These are phyloP conservation scores for Exophiala phaeomuriformis DNA, from an alignment of 2,329 filamentous ascomycete species.

Conservation along the genomic window DNA sequence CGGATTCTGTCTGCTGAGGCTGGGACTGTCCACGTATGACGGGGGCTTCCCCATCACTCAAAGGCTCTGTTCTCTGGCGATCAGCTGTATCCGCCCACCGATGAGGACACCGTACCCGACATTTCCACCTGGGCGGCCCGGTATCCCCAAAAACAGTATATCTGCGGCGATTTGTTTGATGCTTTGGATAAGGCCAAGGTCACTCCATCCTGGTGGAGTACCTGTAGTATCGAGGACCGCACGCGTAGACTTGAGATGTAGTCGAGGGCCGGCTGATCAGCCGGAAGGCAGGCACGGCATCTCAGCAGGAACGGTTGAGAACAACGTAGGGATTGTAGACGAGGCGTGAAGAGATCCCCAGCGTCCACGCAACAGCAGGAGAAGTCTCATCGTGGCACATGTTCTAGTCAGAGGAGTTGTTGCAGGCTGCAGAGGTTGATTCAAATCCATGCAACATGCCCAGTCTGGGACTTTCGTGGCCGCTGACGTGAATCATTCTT, in stretches of 20 bases:
- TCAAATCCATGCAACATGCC: background rate
- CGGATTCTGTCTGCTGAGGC: constrained; percentile 3
- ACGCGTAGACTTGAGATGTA: no score
- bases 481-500: background rate
- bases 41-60: no score
- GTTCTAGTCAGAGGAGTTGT: background rate
- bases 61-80: no score
- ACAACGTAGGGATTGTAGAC: background rate
- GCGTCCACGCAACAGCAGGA: background rate
- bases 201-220: no score
- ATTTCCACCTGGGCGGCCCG: no score
- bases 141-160: no score
- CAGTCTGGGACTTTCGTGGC: background rate
- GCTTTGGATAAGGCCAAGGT: no score
- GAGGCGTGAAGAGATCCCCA: background rate
- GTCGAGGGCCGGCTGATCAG: background rate
- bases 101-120: no score
- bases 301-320: background rate
- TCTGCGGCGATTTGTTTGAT: no score
- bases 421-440: background rate
- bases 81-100: no score
- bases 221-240: no score
- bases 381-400: background rate
- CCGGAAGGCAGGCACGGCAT: background rate
- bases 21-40: no score